phyloP scores from a whole-genome alignment of 2,329 filamentous ascomycete species.

The Penicillium sp. region DNA sequence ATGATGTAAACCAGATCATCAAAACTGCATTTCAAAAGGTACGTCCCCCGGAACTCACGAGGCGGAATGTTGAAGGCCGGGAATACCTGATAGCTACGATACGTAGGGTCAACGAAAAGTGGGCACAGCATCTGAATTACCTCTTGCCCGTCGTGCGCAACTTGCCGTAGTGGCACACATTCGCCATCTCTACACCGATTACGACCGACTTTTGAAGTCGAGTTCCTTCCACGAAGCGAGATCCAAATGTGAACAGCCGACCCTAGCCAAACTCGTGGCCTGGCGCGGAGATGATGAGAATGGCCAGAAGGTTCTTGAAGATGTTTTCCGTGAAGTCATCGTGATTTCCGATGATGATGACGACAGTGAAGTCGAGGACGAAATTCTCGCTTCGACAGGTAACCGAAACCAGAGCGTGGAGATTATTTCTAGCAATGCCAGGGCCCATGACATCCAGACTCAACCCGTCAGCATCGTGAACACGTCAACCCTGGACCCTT shows the following conservation, averaged over 20 bases:
- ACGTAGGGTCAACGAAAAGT: slow-evolving; percentile 59
- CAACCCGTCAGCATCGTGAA: slow-evolving; percentile 33
- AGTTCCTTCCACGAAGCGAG: slow-evolving; percentile 61
- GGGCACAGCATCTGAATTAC: slow-evolving; percentile 59
- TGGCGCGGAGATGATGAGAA: slow-evolving; percentile 66
- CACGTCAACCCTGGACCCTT: slow-evolving; percentile 20
- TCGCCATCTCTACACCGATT: slow-evolving; percentile 65
- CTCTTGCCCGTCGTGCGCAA: slow-evolving; percentile 62
- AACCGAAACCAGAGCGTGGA: slow-evolving; percentile 48
- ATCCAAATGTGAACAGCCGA: slow-evolving; percentile 57
- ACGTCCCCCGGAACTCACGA: slow-evolving; percentile 23
- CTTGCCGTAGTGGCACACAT: slow-evolving; percentile 66
- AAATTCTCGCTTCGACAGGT: slow-evolving; percentile 27
- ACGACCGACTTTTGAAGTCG: slow-evolving; percentile 61
- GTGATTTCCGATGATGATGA: slow-evolving; percentile 67
- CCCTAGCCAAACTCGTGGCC: slow-evolving; percentile 61
- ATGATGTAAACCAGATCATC: slow-evolving; percentile 62
- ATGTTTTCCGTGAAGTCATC: slow-evolving; percentile 67
- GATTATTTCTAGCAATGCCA: slow-evolving; percentile 45
- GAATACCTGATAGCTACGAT: slow-evolving; percentile 22
- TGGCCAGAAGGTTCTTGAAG: slow-evolving; percentile 59
- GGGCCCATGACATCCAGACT: slow-evolving; percentile 39
- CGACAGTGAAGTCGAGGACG: slow-evolving; percentile 45
- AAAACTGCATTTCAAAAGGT: slow-evolving; percentile 65
- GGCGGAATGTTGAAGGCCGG: slow-evolving; percentile 4